Evolutionary conservation across 2,329 filamentous ascomycete genomes (phyloP), one percentile per base, ranked within the genome.

Genomic region (Neoscytalidium dimidiatum): DNA sequence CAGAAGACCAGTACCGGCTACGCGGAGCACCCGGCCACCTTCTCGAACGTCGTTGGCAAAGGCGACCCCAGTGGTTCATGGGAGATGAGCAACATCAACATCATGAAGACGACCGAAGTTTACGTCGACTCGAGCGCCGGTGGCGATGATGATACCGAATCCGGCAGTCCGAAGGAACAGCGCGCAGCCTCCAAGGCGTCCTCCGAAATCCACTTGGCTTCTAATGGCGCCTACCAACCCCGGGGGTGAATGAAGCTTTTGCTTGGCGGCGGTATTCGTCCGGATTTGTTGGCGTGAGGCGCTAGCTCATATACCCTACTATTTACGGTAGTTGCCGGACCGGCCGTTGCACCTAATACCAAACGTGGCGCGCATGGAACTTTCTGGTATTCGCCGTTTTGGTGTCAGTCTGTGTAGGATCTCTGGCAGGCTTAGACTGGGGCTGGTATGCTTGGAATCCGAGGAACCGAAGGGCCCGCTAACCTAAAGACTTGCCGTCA

Each of bases 21-120:
- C 35, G 13, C 35, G 17, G 53, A 58, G n/a, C 35, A 58, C 17
- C 14, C 38, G 23, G 31, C 14, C 53, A 44, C 35, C 23, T 19
- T 44, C 26, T 58, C 53, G 7, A 58, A 29, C 13, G 38, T 29
- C 53, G 38, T 29, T 35, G 23, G 35, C 53, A 58, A 43, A 33
- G 35, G 33, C 23, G 53, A 43, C 4, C 3, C 17, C 2, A 13
- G 19, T 13, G n/a, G 23, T 9, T 8, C 26, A 23, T 58, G 35
- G 35, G 53, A 58, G n/a, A 43, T 58, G 53, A 31, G 13, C 23
- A 35, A 58, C 38, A 29, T 44, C 23, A 44, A 58, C n/a, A 58
- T 44, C 53, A 43, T 58, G 35, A 58, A 58, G 53, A 58, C 35
- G 21, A 58, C 53, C 13, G 53, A 58, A 17, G 26, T 58, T 21